Conservation (phyloP, 83 land plant species). For the Picea mariana region DNA sequence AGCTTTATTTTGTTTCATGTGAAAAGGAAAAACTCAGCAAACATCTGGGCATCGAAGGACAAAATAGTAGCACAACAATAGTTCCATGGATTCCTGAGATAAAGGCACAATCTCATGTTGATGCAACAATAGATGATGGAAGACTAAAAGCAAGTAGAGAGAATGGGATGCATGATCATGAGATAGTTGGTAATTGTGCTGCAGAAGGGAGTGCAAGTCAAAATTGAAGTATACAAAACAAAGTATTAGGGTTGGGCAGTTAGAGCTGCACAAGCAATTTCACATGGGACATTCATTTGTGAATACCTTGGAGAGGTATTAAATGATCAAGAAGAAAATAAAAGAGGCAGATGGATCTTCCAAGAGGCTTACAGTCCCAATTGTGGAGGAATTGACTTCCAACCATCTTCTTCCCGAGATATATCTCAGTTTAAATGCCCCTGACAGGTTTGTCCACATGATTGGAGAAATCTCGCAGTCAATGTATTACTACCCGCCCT, state of each 20-base stretch:
- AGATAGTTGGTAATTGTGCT: constrained; percentile 20
- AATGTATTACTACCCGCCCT: no score
- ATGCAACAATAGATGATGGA: constrained; percentile 2
- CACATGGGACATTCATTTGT: constrained; percentile 93
- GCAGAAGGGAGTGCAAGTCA: constrained; percentile 90
- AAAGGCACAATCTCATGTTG: constrained; percentile 14
- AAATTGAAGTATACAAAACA: constrained; percentile 87
- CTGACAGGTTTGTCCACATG: no score
- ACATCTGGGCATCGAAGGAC: constrained; percentile 45
- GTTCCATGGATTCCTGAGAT: background rate
- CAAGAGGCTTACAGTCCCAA: no score
- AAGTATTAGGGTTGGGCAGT: constrained; percentile 97
- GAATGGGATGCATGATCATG: constrained; percentile 2
- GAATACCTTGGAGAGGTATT: constrained; percentile 97
- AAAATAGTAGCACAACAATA: no score
- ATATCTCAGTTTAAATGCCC: no score
- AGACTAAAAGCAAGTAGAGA: constrained; percentile 3
- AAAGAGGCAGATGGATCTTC: no score
- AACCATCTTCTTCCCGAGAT: no score
- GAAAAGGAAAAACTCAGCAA: constrained; percentile 56
- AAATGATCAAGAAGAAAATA: constrained; percentile 74
- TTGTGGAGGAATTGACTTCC: no score
- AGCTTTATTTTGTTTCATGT: constrained; percentile 46
- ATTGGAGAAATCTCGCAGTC: no score
- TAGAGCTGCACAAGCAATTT: constrained; percentile 77